phyloP scores from a whole-genome alignment of 2,329 filamentous ascomycete species.

The Aspergillus sp. region DNA sequence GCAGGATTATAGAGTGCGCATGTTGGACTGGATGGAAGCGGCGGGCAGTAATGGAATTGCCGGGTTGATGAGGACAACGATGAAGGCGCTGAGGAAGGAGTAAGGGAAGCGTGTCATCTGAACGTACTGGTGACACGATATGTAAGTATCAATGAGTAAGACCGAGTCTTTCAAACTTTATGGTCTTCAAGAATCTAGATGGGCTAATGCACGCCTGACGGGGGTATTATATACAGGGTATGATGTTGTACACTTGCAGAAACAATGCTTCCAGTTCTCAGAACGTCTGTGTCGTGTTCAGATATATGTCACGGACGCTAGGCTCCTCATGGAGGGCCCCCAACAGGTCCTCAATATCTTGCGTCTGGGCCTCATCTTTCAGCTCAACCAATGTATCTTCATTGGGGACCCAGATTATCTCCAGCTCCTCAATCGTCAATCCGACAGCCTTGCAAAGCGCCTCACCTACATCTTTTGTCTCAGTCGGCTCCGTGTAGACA shows the following conservation, averaged over 20 bases:
- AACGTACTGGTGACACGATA: not conserved
- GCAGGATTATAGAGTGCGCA: constrained; percentile 75
- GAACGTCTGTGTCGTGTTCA: constrained; percentile 58
- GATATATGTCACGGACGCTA: constrained; percentile 78
- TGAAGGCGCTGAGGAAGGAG: constrained; percentile 70
- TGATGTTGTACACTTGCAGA: not conserved
- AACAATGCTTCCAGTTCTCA: constrained; percentile 16
- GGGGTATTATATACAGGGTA: constrained; percentile 8
- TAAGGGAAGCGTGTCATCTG: constrained; percentile 12
- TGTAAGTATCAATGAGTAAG: not conserved
- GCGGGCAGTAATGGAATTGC: constrained; percentile 69
- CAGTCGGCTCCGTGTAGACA: constrained; percentile 70
- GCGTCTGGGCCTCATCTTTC: constrained; percentile 60
- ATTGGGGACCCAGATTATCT: constrained; percentile 85
- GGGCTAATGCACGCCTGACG: constrained; percentile 8
- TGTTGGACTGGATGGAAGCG: constrained; percentile 69
- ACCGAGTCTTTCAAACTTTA: not conserved
- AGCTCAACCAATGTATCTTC: constrained; percentile 74
- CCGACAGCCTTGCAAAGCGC: constrained; percentile 65
- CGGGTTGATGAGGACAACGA: constrained; percentile 77
- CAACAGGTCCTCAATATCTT: constrained; percentile 64
- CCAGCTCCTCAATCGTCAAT: constrained; percentile 71
- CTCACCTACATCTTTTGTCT: constrained; percentile 67
- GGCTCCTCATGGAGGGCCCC: constrained; percentile 62
- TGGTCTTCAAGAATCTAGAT: not conserved